Base-by-base conservation (phyloP, 192 early-diverging fungal species). In the Gryganskiella cystojenkinii region DNA sequence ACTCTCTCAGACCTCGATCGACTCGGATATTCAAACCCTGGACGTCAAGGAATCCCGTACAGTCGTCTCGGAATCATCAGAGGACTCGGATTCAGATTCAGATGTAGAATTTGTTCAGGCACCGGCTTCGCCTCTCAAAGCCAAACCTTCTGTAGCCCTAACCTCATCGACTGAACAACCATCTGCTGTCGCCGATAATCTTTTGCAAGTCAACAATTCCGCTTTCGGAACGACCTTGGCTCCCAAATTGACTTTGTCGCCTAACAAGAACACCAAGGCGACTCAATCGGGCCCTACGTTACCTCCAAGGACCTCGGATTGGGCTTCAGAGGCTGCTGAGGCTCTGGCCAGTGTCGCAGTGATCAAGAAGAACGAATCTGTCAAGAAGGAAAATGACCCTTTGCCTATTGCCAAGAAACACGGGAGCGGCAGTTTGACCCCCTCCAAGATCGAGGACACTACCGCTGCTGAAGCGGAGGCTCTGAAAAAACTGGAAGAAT, bases 321-420 rank as follows among this genome's bases (percentile, higher is more conserved):
- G 74, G 74, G 74, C 74, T 45, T 68, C 66, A 0, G 74, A 78
- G 50, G 74, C 74, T 27, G 37, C 74, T 8, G 60, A 63, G 31
- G 74, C 74, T 0, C 43, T 78, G 49, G 74, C 74, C 24, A 78
- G 67, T 20, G 56, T 78, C 33, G 45, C n/a, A n/a, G n/a, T 51
- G 35, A 54, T 54, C 61, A 78, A 78, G 27, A 78, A 69, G 45
- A 33, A 49, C 20, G 74, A 69, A 8, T 56, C 62, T 27, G 19
- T 31, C n/a, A 68, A 53, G 19, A 63, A 67, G 45, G 44, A 60
- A 0, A 6, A 30, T 17, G 7, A 5, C 37, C 37, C 37, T 40
- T 5, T 40, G 13, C 37, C 37, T 9, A 40, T 40, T 11, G 43
- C 37, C 5, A 40, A 13, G 13, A 40, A 40, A 40, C 37, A 9